Evolutionary conservation across 106 monocot genomes (phyloP).

Genomic region (Phalaenopsis equestris): DNA sequence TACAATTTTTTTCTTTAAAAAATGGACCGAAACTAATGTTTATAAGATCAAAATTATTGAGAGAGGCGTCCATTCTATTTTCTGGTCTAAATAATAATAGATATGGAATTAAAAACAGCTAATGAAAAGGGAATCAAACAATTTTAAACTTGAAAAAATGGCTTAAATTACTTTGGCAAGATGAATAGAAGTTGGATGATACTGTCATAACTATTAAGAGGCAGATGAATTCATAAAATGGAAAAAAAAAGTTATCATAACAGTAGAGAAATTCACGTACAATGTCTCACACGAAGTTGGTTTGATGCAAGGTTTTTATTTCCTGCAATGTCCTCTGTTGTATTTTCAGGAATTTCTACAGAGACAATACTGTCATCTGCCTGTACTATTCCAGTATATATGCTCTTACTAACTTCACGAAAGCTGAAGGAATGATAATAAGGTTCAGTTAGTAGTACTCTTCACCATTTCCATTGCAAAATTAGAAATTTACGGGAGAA

Average conservation of each 20-base stretch:
- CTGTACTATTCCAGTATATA: conserved; percentile 53
- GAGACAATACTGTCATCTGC: conserved; percentile 38
- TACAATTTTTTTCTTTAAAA: neutral
- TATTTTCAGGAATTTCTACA: conserved; percentile 62
- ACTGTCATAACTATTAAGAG: neutral
- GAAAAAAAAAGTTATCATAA: neutral
- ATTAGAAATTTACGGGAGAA: neutral
- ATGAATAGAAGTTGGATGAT: neutral
- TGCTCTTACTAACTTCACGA: conserved; percentile 57
- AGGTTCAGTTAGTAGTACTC: neutral
- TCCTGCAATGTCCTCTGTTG: conserved; percentile 70
- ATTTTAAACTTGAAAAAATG: neutral
- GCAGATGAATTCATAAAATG: neutral
- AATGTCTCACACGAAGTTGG: conserved; percentile 61
- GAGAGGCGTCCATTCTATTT: neutral
- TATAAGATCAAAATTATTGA: neutral
- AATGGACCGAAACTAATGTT: neutral
- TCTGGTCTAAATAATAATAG: neutral
- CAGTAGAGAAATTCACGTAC: conserved; percentile 33
- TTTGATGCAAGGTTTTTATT: conserved; percentile 85
- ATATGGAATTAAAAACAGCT: neutral
- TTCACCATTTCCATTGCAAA: neutral
- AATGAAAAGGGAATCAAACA: too few species aligned
- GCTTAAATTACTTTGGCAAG: neutral
- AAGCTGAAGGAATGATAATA: conserved; percentile 42